A percentile compares a stretch with the other conserved stretches of the same genome.
phyloP scores from a whole-genome alignment of 2,329 filamentous ascomycete species.

The Cladosporium sp. region DNA sequence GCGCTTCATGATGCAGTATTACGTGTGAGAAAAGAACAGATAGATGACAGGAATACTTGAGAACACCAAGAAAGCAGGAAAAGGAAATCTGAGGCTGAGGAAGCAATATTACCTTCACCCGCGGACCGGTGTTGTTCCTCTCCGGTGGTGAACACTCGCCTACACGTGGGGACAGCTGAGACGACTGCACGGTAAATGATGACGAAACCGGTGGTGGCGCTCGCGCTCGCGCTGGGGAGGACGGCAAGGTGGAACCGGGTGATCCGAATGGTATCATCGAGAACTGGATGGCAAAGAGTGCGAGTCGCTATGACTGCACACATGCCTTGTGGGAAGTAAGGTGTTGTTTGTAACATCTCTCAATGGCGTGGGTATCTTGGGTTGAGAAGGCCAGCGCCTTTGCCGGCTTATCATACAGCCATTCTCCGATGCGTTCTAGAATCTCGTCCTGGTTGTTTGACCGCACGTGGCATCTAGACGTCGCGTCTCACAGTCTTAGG shows the following conservation, averaged over 20 bases:
- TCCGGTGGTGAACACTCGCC: background rate
- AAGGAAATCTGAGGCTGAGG: background rate
- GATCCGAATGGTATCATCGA: background rate
- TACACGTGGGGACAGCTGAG: constrained; percentile 2
- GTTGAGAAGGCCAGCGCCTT: background rate
- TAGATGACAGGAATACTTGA: background rate
- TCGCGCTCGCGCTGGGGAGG: background rate
- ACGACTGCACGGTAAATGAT: background rate
- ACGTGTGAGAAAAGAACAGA: background rate
- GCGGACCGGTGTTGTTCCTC: constrained; percentile 7
- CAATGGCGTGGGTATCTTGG: background rate
- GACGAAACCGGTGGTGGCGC: background rate
- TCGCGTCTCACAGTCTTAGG: background rate
- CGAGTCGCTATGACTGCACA: background rate
- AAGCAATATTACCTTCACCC: background rate
- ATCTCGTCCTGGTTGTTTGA: background rate
- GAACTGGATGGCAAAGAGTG: background rate
- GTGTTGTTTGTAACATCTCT: background rate
- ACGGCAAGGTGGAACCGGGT: background rate
- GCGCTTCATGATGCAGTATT: constrained; percentile 28
- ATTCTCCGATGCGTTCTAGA: no score
- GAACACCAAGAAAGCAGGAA: background rate
- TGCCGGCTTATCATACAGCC: background rate
- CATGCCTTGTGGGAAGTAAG: background rate
- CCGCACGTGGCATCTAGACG: background rate